These are phyloP conservation scores for Gymnopus androsaceus DNA, from an alignment of 1,284 basidiomycete species.

Conservation along the genomic window DNA sequence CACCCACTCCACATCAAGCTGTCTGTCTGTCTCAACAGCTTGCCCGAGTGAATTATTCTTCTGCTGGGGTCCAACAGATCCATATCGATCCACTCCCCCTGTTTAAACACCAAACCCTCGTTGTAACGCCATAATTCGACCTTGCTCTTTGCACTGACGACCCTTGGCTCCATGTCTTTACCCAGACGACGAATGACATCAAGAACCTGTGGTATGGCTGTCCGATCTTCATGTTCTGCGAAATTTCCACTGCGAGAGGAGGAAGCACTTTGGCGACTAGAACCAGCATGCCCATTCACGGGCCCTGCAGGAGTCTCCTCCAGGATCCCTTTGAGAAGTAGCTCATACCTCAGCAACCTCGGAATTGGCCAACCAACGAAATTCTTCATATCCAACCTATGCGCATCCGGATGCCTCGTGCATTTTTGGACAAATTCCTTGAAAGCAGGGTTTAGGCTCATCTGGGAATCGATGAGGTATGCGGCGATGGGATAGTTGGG, in stretches of 20 bases:
- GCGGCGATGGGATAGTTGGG: conserved; percentile 96
- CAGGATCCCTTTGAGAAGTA: conserved; percentile 78
- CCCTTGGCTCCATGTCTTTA: conserved; percentile 84
- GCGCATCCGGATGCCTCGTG: conserved; percentile 70
- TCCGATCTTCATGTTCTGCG: conserved; percentile 67
- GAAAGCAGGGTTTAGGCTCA: conserved; percentile 77
- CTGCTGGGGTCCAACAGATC: too few relatives aligned
- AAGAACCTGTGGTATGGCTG: conserved; percentile 79
- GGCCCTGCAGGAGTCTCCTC: conserved; percentile 63
- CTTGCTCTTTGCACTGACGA: conserved; percentile 80
- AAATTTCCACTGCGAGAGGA: neutral
- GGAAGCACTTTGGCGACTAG: neutral
- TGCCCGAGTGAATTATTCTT: conserved; percentile 81
- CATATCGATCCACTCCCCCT: too few relatives aligned
- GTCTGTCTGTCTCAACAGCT: conserved; percentile 78
- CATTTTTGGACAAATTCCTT: conserved; percentile 81
- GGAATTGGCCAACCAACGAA: conserved; percentile 90
- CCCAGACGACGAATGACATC: conserved; percentile 83
- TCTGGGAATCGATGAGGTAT: conserved; percentile 88
- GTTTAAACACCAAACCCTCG: too few relatives aligned
- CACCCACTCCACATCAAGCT: conserved; percentile 79
- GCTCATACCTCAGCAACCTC: conserved; percentile 84
- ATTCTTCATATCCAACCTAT: conserved; percentile 81
- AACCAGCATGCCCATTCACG: neutral
- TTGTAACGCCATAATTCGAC: conserved; percentile 88